phyloP scores from a whole-genome alignment of 169 alveolate genomes.

The Eimeria zaria region DNA sequence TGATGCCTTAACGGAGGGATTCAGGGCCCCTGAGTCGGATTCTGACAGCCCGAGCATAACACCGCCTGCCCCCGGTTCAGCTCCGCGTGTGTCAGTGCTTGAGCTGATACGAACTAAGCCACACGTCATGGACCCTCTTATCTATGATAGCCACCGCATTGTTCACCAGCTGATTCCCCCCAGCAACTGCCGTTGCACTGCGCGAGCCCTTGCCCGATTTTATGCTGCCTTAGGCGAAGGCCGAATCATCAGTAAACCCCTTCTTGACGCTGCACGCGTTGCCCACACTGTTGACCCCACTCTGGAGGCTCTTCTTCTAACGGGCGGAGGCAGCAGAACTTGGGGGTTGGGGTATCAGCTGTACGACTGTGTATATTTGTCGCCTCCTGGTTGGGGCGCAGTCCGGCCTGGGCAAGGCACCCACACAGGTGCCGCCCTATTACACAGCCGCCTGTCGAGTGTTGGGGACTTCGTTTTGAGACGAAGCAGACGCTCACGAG shows the following conservation, averaged over 20 bases:
- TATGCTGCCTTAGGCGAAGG: constrained; percentile 84
- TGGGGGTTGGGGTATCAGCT: constrained; percentile 90
- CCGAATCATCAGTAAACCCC: constrained; percentile 68
- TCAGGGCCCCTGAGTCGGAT: constrained; percentile 37
- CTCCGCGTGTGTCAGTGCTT: constrained; percentile 84
- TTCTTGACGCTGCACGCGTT: constrained; percentile 71
- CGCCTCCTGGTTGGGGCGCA: constrained; percentile 40
- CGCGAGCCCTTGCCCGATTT: constrained; percentile 86
- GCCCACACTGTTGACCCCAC: constrained; percentile 85
- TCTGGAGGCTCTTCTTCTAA: constrained; percentile 86
- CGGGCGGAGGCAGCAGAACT: constrained; percentile 88
- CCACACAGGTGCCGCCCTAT: constrained; percentile 1
- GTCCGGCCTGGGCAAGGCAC: constrained; percentile 44
- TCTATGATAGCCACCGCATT: constrained; percentile 86
- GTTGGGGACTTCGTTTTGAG: not conserved
- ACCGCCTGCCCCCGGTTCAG: constrained; percentile 61
- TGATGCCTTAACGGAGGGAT: constrained; percentile 61
- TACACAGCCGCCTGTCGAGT: constrained; percentile 48
- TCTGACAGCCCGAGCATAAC: constrained; percentile 37
- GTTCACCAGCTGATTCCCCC: constrained; percentile 87
- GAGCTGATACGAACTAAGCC: constrained; percentile 86
- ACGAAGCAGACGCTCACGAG: constrained; percentile 23
- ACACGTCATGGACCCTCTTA: constrained; percentile 88
- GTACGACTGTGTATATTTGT: constrained; percentile 80
- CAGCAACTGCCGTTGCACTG: constrained; percentile 87